Evolutionary conservation across 768 basidiomycete genomes (phyloP), one percentile per base, ranked within the genome.

Genomic region (Termitomyces sp.): DNA sequence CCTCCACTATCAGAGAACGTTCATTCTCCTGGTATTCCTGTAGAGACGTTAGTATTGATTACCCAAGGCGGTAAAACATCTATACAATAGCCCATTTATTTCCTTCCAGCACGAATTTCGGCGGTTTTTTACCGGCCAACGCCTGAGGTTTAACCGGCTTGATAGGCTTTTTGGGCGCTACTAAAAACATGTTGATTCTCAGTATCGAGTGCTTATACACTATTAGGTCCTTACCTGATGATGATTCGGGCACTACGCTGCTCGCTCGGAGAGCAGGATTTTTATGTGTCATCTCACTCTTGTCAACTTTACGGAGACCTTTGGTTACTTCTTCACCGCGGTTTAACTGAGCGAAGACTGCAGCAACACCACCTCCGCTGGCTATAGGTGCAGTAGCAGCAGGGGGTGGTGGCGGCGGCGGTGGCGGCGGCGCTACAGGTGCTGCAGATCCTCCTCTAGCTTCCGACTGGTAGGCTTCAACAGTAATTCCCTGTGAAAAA

Each of bases 241-340:
- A 53, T 15, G 78, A 61, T 47, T 73, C 66, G 1, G 71, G 65
- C 44, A 78, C 73, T 61, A 77, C 73, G 53, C 70, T 63, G 68
- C 77, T 65, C 76, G 91, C 82, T 29, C 97, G 76, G 35, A 99
- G 72, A 10, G 85, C 81, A 0, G 97, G 96, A 64, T 99, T 98
- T 79, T 99, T 98, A 77, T 99, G 97, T 3, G 94, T 98, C 94
- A 96, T 95, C 69, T 98, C 89, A 59, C 91, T 94, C 76, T 86
- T 89, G 66, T 94, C 91, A 27, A 99, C 97, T 69, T 97, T 98
- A 61, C 89, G 86, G 62, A 99, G 70, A 11, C 90, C 86, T 66
- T 89, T 91, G 6, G 96, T 98, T 32, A 99, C 87, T 4, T 88
- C 86, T 58, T 86, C 90, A 0, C 96, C 95, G 39, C 88, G 82